phyloP scores from a whole-genome alignment of 495 filamentous ascomycete genomes.

The Poronia punctata region DNA sequence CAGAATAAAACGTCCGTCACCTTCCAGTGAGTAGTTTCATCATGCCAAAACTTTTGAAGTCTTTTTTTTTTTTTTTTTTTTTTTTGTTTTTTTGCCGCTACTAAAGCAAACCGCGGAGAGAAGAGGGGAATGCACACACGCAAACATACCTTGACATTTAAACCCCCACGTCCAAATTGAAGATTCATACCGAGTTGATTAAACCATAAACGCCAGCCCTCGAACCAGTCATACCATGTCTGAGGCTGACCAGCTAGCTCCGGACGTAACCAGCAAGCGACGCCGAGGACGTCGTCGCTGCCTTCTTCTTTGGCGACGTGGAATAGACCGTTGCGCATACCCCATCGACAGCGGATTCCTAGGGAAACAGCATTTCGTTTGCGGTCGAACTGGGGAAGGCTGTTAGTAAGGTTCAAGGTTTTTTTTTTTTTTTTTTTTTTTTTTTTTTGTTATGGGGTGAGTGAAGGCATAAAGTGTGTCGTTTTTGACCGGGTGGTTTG shows the following conservation, averaged over 20 bases:
- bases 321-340: slow-evolving; percentile 56
- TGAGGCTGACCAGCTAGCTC: slow-evolving; percentile 31
- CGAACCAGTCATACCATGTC: slow-evolving; percentile 49
- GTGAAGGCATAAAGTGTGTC: too few relatives aligned
- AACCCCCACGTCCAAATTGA: slow-evolving; percentile 55
- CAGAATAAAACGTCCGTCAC: too few relatives aligned
- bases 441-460: neutral
- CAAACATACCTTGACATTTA: slow-evolving; percentile 47
- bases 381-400: slow-evolving; percentile 40
- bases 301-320: slow-evolving; percentile 52
- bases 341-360: slow-evolving; percentile 54
- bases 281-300: slow-evolving; percentile 47
- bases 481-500: too few relatives aligned
- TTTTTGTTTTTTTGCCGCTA: too few relatives aligned
- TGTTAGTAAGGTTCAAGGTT: neutral
- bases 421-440: neutral
- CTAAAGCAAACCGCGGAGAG: too few relatives aligned
- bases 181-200: slow-evolving; percentile 56
- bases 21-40: too few relatives aligned
- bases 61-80: too few relatives aligned
- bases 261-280: slow-evolving; percentile 59
- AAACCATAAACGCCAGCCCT: slow-evolving; percentile 52
- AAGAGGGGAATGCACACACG: too few relatives aligned
- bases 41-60: too few relatives aligned
- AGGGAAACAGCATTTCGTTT: slow-evolving; percentile 57